phyloP scores from a whole-genome alignment of 176 grass and related monocot species.

The Ensete glaucum region DNA sequence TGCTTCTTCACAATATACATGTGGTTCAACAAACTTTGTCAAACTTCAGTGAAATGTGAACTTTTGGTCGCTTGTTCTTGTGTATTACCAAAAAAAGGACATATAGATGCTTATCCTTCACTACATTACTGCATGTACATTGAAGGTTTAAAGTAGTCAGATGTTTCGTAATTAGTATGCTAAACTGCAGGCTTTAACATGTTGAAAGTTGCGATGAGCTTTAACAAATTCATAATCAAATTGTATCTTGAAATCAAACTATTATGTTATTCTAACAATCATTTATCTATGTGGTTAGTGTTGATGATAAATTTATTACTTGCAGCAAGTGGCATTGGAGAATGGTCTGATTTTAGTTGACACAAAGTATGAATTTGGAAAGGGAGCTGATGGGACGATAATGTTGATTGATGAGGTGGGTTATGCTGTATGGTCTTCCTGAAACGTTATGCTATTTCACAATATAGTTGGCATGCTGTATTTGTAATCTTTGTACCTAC shows the following conservation, averaged over 20 bases:
- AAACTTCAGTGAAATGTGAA: too few species aligned
- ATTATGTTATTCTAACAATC: not conserved
- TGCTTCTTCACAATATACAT: not conserved
- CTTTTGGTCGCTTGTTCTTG: too few species aligned
- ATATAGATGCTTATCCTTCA: too few species aligned
- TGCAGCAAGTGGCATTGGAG: constrained; percentile 77
- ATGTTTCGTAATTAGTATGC: too few species aligned
- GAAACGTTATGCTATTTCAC: too few species aligned
- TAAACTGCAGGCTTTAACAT: too few species aligned
- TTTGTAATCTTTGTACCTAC: not conserved
- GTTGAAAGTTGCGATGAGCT: too few species aligned
- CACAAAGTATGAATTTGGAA: constrained; percentile 97
- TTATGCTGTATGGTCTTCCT: not conserved
- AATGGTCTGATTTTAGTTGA: constrained; percentile 84
- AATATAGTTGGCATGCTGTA: not conserved
- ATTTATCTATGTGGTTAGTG: not conserved
- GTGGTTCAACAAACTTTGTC: not conserved
- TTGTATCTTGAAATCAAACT: not conserved
- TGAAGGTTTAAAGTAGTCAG: too few species aligned
- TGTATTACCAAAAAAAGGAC: too few species aligned
- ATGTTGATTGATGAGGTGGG: constrained; percentile 88
- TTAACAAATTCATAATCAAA: not conserved
- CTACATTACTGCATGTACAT: too few species aligned
- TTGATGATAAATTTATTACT: constrained; percentile 11
- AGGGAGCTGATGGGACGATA: constrained; percentile 68